Evolutionary conservation across 306 rosid species (phyloP).

Genomic region (Rosa persica): DNA sequence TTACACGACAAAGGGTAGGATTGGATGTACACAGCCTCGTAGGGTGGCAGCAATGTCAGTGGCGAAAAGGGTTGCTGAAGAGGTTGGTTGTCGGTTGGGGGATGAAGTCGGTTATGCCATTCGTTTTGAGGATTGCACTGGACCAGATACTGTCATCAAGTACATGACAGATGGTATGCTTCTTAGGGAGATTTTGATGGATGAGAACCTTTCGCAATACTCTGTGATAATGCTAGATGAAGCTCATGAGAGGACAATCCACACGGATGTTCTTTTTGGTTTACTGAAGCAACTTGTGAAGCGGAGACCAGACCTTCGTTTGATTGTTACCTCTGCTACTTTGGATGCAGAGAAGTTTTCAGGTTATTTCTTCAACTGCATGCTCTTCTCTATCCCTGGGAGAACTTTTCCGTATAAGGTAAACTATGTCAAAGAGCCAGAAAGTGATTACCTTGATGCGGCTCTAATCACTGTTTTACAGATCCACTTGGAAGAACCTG

Average conservation of each 20-base stretch:
- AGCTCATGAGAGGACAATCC: conserved; percentile 83
- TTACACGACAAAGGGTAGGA: conserved; percentile 73
- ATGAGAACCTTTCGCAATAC: conserved; percentile 69
- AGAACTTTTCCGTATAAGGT: conserved; percentile 70
- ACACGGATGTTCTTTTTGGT: conserved; percentile 86
- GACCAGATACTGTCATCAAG: conserved; percentile 84
- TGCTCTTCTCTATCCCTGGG: conserved; percentile 74
- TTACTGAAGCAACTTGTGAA: conserved; percentile 72
- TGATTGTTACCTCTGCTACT: conserved; percentile 86
- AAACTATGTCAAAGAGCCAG: conserved; percentile 74
- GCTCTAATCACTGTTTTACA: conserved; percentile 74
- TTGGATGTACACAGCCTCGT: conserved; percentile 92
- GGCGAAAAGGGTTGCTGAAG: conserved; percentile 87
- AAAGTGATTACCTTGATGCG: conserved; percentile 82
- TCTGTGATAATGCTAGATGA: conserved; percentile 86
- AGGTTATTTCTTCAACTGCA: conserved; percentile 73
- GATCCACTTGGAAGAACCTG: conserved; percentile 79
- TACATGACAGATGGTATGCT: conserved; percentile 97
- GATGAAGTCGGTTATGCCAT: conserved; percentile 91
- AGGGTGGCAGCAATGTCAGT: conserved; percentile 92
- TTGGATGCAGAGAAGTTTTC: conserved; percentile 86
- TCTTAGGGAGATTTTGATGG: conserved; percentile 73
- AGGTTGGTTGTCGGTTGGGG: conserved; percentile 80
- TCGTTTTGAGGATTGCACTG: conserved; percentile 89
- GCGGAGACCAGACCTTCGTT: conserved; percentile 68